Base-by-base conservation (phyloP, 768 basidiomycete species). In the Guyanaporus albipodus region DNA sequence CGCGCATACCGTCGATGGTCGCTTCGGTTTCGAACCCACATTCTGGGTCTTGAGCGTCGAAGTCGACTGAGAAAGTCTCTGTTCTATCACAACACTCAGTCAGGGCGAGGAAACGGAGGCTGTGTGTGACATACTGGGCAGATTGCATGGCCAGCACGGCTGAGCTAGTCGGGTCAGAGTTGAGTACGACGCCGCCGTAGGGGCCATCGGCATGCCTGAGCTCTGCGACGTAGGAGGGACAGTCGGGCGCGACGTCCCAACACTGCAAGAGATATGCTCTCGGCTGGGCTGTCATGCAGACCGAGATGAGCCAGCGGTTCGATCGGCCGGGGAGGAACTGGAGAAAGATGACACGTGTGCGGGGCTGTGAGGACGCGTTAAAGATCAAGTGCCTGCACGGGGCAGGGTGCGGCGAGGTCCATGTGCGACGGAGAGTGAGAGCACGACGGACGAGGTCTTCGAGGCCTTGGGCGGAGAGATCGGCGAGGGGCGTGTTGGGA, bases 171-270 rank as follows among this genome's bases (percentile, higher is more conserved):
- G 61, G 53, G 27, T 70, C 68, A 4, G 70, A 66, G 46, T 82
- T 83, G 32, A 81, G 62, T 6, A 69, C 67, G 51, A 78, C 60
- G 9, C 74, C 72, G n/a, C 69, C 62, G 33, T 75, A 70, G 10
- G 64, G 66, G 5, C 54, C 60, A 24, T 71, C 63, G 26, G 44
- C 55, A 53, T 56, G 64, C 2, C 14, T 46, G 40, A 70, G 68
- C 6, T 64, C 56, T 1, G 80, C 80, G 27, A 80, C 56, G 50
- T 74, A 78, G 8, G 40, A 51, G 0, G 75, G 71, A 0, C 60
- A 49, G 3, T 55, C 42, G 10, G 45, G 9, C 0, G 58, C 38
- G 8, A 82, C 36, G 51, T 84, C 78, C 83, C 83, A 85, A 53
- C 80, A 80, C 31, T 79, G 77, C 22, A 84, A 45, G 19, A 62